Conservation (phyloP, 2,329 filamentous ascomycete genomes). For the Remersonia thermophila region DNA sequence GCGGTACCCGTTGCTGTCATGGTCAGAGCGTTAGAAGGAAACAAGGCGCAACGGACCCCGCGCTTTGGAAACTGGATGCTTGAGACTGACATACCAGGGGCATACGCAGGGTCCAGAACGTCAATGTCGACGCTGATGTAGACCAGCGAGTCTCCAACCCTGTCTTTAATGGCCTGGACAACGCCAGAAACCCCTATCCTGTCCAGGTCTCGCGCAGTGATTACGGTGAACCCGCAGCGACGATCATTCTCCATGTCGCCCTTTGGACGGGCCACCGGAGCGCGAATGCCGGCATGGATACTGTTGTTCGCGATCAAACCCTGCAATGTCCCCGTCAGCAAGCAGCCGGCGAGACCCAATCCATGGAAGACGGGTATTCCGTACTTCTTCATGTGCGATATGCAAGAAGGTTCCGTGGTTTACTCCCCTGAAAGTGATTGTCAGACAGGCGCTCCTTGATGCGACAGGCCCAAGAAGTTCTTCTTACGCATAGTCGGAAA, state of each 20-base stretch:
- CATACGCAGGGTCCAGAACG: constrained; percentile 58
- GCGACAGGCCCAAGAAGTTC: neutral
- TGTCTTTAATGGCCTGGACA: constrained; percentile 47
- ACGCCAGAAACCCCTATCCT: constrained; percentile 53
- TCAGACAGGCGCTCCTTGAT: neutral
- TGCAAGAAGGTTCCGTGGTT: constrained; percentile 53
- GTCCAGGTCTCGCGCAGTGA: constrained; percentile 57
- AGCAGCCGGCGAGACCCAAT: no score
- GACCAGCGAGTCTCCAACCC: constrained; percentile 39
- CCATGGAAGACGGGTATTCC: no score
- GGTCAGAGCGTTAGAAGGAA: neutral
- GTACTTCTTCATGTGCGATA: constrained; percentile 46
- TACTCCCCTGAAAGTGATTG: constrained; percentile 26
- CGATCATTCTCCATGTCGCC: constrained; percentile 43
- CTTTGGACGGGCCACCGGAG: constrained; percentile 35
- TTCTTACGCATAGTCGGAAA: constrained; percentile 46
- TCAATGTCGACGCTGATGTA: constrained; percentile 74
- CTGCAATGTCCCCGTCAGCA: constrained; percentile 11
- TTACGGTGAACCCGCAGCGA: constrained; percentile 44
- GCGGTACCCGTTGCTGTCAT: constrained; percentile 56
- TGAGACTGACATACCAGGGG: constrained; percentile 35
- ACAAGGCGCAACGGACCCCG: no score
- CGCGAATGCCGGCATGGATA: constrained; percentile 50
- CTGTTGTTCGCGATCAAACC: constrained; percentile 45
- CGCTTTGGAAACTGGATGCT: no score